Base-by-base conservation (phyloP, 208 protist genomes). In the Porcisia deanei region DNA sequence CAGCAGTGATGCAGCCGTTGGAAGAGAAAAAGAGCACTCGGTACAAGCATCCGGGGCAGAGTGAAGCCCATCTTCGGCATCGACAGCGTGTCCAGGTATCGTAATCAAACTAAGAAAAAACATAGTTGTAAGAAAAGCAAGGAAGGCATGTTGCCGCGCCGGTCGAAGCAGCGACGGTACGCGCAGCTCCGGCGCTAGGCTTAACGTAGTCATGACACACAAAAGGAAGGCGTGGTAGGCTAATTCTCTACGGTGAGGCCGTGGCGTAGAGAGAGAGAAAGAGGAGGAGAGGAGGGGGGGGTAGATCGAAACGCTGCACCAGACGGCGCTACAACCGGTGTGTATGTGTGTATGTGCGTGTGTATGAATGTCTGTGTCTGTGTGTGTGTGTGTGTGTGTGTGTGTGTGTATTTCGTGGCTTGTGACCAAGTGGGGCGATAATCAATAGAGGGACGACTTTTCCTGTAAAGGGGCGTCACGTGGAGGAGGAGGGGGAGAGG, bases 321-420 rank as follows among this genome's bases (percentile, higher is more conserved):
- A 30, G 30, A 30, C 30, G 30, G 30, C 30, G 30, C 30, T 30
- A 30, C 30, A 30, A 14, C 59, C 8, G 6, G 18, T 67, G 63
- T 67, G 41, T 67, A 41, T 53, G 41, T 67, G 61, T 67, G 41
- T 47, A 2, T 14, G 41, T 67, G 63, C 18, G 63, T 67, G 63
- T 47, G 25, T 67, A n/a, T 65, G n/a, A 37, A n/a, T 65, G 60
- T 65, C 20, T 65, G 60, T 65, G 60, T 65, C 16, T 45, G 25
- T 39, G 60, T 41, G 60, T 22, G 12, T 39, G 60, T 41, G 55
- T 65, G 60, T 65, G 60, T 65, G 3, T 45, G 25, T 39, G 60
- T 41, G 60, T n/a, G 14, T 39, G 60, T 41, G 57, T 30, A 30
- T 30, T 30, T 30, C 30, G 30, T 30, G 30, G 30, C 30, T 22